A percentile compares a stretch with the other conserved stretches of the same genome.
Evolutionary conservation across 78 protist genomes (phyloP).

Genomic region (Guillardia theta): DNA sequence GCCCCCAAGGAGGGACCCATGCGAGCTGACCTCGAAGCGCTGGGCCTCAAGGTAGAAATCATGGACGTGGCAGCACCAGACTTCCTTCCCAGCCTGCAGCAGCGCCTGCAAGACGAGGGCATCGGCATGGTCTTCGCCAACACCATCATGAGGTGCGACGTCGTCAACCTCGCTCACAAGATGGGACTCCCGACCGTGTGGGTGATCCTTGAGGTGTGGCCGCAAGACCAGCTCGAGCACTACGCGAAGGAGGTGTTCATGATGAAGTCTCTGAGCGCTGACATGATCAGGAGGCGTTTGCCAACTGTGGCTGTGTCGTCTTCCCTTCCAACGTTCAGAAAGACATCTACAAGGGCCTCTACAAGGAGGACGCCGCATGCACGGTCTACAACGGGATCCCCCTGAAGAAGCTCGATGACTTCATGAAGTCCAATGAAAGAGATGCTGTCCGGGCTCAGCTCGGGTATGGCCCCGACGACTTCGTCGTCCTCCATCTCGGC

Average conservation of each 20-base stretch:
- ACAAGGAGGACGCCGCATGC: neutral
- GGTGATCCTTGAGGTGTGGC: constrained; percentile 2
- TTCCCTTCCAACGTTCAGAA: neutral
- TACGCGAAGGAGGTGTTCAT: neutral
- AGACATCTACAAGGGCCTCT: neutral
- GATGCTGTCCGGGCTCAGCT: neutral
- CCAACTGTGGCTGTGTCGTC: neutral
- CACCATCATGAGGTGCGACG: neutral
- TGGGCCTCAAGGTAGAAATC: neutral
- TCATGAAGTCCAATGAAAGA: neutral
- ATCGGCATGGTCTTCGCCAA: neutral
- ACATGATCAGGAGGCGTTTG: neutral
- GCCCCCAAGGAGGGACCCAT: neutral
- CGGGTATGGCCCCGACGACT: neutral
- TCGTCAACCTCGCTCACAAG: neutral
- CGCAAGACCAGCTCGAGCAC: neutral
- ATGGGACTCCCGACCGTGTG: neutral
- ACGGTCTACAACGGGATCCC: neutral
- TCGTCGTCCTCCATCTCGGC: neutral
- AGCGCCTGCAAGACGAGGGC: neutral
- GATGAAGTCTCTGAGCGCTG: neutral
- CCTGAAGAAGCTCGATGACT: neutral
- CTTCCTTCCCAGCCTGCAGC: neutral
- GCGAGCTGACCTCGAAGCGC: neutral
- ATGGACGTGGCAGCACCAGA: neutral